Evolutionary conservation across 352 stramenopile genomes (phyloP).

Genomic region (Phytopythium oedochilum): DNA sequence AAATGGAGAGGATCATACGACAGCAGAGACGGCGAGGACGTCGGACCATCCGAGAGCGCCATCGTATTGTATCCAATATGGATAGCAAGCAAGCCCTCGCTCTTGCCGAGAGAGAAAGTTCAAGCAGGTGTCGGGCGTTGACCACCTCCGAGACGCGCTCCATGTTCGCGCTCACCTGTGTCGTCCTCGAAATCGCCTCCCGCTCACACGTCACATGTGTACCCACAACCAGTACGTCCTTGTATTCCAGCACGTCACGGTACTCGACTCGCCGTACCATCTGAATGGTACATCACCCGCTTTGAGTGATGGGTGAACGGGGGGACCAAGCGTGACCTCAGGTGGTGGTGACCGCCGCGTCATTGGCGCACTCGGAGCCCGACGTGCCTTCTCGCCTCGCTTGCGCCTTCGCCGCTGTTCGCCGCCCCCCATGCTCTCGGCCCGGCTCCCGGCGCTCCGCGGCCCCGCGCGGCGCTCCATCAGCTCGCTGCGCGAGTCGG

Average conservation of each 20-base stretch:
- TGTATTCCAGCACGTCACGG: not conserved
- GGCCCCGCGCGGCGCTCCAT: conserved; percentile 15
- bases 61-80: too few relatives aligned
- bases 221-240: not conserved
- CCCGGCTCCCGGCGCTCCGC: conserved; percentile 5
- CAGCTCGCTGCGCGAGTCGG: conserved; percentile 60
- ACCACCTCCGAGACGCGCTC: not conserved
- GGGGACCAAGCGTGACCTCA: not conserved
- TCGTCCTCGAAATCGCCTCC: not conserved
- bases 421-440: conserved; percentile 1
- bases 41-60: too few relatives aligned
- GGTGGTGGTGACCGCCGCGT: not conserved
- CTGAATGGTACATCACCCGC: not conserved
- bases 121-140: not conserved
- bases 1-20: too few relatives aligned
- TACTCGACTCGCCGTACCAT: not conserved
- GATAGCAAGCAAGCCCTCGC: too few relatives aligned
- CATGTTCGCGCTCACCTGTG: not conserved
- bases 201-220: conserved; percentile 5
- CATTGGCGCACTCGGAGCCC: not conserved
- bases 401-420: not conserved
- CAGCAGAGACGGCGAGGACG: too few relatives aligned
- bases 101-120: too few relatives aligned
- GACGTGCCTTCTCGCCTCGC: not conserved
- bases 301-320: conserved; percentile 3